phyloP scores from a whole-genome alignment of 2,329 filamentous ascomycete species.

The Fusarium goolgardi region DNA sequence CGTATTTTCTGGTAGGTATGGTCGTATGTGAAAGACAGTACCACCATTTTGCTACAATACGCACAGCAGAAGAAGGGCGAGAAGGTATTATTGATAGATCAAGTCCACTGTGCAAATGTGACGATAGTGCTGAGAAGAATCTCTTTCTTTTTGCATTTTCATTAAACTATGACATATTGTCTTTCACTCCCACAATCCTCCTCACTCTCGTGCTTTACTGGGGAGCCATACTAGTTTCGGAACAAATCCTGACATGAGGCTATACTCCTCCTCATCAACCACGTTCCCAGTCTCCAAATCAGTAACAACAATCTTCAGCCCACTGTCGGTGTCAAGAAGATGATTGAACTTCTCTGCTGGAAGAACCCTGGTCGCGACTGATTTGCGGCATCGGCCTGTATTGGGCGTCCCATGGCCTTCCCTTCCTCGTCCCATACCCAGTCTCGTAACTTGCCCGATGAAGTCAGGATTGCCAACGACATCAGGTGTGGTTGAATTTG shows the following conservation, averaged over 20 bases:
- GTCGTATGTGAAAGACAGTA: no score
- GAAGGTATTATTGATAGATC: no score
- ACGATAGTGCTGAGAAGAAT: no score
- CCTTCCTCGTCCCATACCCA: not conserved
- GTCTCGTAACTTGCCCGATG: not conserved
- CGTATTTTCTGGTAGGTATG: no score
- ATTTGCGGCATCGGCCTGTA: not conserved
- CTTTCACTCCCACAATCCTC: no score
- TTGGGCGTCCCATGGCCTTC: not conserved
- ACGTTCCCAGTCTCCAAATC: not conserved
- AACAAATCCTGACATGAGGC: not conserved
- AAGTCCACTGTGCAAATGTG: no score
- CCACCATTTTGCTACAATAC: no score
- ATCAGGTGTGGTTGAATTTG: not conserved
- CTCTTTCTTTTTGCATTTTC: no score
- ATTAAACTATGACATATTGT: fast-evolving
- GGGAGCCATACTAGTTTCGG: not conserved
- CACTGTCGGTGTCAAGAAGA: not conserved
- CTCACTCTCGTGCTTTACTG: no score
- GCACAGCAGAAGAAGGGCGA: no score
- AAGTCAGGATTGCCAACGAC: not conserved
- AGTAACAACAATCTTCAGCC: not conserved
- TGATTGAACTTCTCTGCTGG: not conserved
- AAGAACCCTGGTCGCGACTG: not conserved
- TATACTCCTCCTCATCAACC: not conserved